Evolutionary conservation across 2,329 filamentous ascomycete genomes (phyloP), one percentile per base, ranked within the genome.

Genomic region (Botrytis squamosa): DNA sequence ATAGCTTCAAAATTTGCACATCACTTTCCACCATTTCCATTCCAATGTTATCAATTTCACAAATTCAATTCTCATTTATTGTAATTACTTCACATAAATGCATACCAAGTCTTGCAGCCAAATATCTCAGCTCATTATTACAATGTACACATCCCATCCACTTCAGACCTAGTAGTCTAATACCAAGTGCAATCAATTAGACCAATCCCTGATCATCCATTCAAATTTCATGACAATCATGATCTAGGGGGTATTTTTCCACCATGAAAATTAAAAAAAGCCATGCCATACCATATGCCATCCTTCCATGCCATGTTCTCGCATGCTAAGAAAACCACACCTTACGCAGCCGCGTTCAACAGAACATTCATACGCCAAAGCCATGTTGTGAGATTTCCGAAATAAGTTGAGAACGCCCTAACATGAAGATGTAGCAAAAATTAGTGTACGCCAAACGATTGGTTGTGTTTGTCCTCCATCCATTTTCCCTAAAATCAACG

Each of bases 281-380:
- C 46, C 65, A 68, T 55, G 25, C 65, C 33, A 36, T 52, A 55
- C 46, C 20, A 66, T 55, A 68, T 62, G 36, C 36, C 12, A 62
- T n/a, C 25, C 46, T 55, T 40, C 25, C 33, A 52, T 68, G 36
- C 36, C 22, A 67, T 55, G 46, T 49, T 46, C 36, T 67, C 2
- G 22, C 33, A 67, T 52, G 18, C 65, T 49, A 66, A 52, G 64
- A n/a, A 62, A 63, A 6, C 22, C 38, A 29, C 38, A 40, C 60
- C 38, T 4, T 29, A 40, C 38, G 38, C 46, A n/a, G 25, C 22
- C n/a, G 65, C 25, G 52, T 29, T 57, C 36, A 33, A 57, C 38
- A 42, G 36, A 55, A 22, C 36, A 57, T 40, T n/a, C 25, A 42
- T 68, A 68, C 49, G 66, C 66, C 66, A 69, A 69, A 69, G 66